Base-by-base conservation (phyloP, 176 grass and related monocot species). In the Luzula sylvatica region DNA sequence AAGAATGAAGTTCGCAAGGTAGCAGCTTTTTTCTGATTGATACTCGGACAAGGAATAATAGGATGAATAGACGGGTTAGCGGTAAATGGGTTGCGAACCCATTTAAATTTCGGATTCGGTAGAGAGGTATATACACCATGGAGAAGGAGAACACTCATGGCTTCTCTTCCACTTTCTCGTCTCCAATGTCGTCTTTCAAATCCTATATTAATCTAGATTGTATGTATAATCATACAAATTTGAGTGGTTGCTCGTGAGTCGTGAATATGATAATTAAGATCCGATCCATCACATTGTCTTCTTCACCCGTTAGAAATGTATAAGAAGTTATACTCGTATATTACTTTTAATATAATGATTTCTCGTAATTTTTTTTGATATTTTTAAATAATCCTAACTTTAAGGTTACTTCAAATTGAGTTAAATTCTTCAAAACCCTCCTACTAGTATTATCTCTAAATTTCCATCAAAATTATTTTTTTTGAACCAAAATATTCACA, bases 201-300 rank as follows among this genome's bases (percentile, higher is more conserved):
- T 20, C 38, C 19, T 22, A 66, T 20, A 15, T 25, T 17, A 47
- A 47, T 15, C 25, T n/a, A 3, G 23, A 20, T 11, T 11, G 50
- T 12, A 53, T 12, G 12, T 25, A 53, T 20, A 35, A 56, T 16
- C 28, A 56, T 49, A 18, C 3, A 44, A 64, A 64, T 45, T 64
- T 64, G 60, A 64, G 60, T 64, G 59, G 43, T 32, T 64, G 26
- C 22, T 64, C 12, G 15, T n/a, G n/a, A n/a, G n/a, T n/a, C n/a
- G n/a, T n/a, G n/a, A n/a, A n/a, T n/a, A n/a, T n/a, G n/a, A n/a
- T n/a, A n/a, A n/a, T n/a, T n/a, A n/a, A n/a, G n/a, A n/a, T n/a
- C n/a, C n/a, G n/a, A n/a, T n/a, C n/a, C n/a, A n/a, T n/a, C n/a
- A n/a, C n/a, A n/a, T n/a, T n/a, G n/a, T n/a, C n/a, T n/a, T n/a